Evolutionary conservation across 768 basidiomycete species (phyloP).

Genomic region (Pleurotus pulmonarius): DNA sequence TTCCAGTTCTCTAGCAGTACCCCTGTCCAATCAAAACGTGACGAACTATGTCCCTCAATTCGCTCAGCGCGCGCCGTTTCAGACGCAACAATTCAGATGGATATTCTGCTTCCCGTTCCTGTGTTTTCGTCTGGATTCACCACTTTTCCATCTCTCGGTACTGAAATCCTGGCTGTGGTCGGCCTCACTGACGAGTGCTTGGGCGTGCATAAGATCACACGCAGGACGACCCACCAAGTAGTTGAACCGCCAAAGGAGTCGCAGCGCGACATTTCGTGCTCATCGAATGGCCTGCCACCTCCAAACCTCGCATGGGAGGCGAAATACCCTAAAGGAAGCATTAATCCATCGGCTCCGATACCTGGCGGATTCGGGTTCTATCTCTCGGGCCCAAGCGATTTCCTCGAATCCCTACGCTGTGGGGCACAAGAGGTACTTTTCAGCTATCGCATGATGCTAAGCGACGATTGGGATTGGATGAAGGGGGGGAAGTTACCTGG

Average conservation of each 20-base stretch:
- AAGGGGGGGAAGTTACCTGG: constrained; percentile 79
- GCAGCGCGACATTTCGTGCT: neutral
- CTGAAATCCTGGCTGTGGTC: constrained; percentile 20
- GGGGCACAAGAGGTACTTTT: constrained; percentile 53
- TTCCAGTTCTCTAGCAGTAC: too few species aligned
- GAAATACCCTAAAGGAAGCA: constrained; percentile 54
- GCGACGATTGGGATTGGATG: constrained; percentile 60
- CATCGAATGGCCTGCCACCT: constrained; percentile 5
- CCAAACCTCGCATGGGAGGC: constrained; percentile 55
- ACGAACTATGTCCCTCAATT: too few species aligned
- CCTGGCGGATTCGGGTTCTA: constrained; percentile 74
- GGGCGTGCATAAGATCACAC: constrained; percentile 45
- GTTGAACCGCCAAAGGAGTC: constrained; percentile 25
- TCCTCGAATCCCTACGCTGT: constrained; percentile 29
- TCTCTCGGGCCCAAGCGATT: constrained; percentile 47
- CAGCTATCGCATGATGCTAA: constrained; percentile 65
- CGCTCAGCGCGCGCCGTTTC: too few species aligned
- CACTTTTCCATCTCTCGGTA: constrained; percentile 25
- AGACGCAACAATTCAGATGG: neutral
- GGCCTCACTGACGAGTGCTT: constrained; percentile 38
- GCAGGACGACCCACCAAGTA: constrained; percentile 28
- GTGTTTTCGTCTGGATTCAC: constrained; percentile 38
- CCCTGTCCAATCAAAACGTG: too few species aligned
- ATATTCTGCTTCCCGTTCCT: constrained; percentile 19
- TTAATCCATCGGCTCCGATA: constrained; percentile 47